Percentiles rank a stretch among this genome's conserved stretches.
Conservation (phyloP, 2,329 filamentous ascomycete genomes). For the Sphaerulina musiva region DNA sequence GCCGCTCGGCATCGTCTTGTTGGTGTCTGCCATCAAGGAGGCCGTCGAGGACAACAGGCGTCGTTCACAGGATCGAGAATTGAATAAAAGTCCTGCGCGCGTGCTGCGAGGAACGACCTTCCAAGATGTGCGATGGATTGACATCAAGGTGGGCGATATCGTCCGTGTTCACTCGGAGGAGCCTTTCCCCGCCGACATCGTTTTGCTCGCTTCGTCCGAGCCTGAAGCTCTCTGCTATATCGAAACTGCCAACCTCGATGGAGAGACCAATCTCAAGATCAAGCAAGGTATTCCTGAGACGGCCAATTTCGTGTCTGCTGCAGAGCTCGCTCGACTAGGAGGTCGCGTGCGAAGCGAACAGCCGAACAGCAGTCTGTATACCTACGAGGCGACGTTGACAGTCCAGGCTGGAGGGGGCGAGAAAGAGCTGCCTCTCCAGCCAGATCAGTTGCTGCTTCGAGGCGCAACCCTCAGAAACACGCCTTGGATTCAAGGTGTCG, state of each 20-base stretch:
- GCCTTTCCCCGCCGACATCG: slow-evolving; percentile 87
- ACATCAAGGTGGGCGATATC: slow-evolving; percentile 87
- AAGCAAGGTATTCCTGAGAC: slow-evolving; percentile 97
- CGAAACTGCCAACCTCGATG: slow-evolving; percentile 94
- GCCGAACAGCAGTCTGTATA: slow-evolving; percentile 96
- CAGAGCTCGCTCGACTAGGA: slow-evolving; percentile 75
- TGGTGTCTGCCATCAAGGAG: slow-evolving; percentile 95
- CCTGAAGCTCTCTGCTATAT: slow-evolving; percentile 98
- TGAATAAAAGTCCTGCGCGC: slow-evolving; percentile 81
- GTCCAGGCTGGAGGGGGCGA: slow-evolving; percentile 86
- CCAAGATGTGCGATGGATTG: slow-evolving; percentile 84
- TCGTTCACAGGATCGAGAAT: slow-evolving; percentile 73
- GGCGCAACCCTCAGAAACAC: slow-evolving; percentile 93
- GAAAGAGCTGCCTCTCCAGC: slow-evolving; percentile 81
- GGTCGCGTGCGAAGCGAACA: slow-evolving; percentile 90
- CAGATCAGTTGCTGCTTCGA: slow-evolving; percentile 86
- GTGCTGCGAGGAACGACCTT: slow-evolving; percentile 80
- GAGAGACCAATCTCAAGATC: slow-evolving; percentile 97
- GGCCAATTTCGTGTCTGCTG: slow-evolving; percentile 74
- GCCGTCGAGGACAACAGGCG: slow-evolving; percentile 87
- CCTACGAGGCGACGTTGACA: slow-evolving; percentile 92
- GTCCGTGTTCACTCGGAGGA: slow-evolving; percentile 90
- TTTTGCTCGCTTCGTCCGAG: slow-evolving; percentile 88
- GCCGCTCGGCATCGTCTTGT: slow-evolving; percentile 78
- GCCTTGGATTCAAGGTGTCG: slow-evolving; percentile 91